A percentile compares a stretch with the other conserved stretches of the same genome.
These are phyloP conservation scores for Orbilia javanica DNA, from an alignment of 2,329 filamentous ascomycete species.

Conservation along the genomic window DNA sequence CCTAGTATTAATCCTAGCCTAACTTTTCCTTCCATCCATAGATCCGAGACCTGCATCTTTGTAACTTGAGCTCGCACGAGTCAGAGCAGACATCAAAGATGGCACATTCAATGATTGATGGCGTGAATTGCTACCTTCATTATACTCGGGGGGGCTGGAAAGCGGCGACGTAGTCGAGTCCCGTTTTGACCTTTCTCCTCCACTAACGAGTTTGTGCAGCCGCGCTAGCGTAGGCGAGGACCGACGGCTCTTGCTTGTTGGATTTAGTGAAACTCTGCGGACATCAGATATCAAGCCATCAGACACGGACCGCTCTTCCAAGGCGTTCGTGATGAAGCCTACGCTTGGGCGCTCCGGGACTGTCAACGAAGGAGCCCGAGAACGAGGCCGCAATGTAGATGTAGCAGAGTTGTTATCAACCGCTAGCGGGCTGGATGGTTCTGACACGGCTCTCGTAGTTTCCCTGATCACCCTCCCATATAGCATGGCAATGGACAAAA, in stretches of 20 bases:
- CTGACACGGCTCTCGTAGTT: constrained; percentile 29
- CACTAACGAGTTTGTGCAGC: constrained; percentile 36
- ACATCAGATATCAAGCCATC: constrained; percentile 50
- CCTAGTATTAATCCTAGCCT: not conserved
- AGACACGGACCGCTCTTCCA: constrained; percentile 47
- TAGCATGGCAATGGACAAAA: constrained; percentile 47
- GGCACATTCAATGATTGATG: constrained; percentile 40
- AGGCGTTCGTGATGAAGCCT: constrained; percentile 37
- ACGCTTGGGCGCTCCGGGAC: constrained; percentile 49
- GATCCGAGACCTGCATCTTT: constrained; percentile 15
- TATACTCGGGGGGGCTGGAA: constrained; percentile 27
- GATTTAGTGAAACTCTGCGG: constrained; percentile 35
- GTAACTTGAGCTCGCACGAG: constrained; percentile 29
- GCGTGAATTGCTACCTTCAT: constrained; percentile 19
- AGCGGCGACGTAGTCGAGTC: constrained; percentile 26
- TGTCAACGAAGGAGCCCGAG: constrained; percentile 55
- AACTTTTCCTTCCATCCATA: constrained; percentile 21
- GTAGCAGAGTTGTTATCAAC: not conserved
- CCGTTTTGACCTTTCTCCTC: constrained; percentile 47
- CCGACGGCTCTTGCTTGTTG: constrained; percentile 43
- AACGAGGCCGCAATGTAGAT: constrained; percentile 4
- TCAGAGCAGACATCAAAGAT: constrained; percentile 32
- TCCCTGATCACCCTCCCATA: constrained; percentile 39
- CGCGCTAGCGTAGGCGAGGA: constrained; percentile 37
- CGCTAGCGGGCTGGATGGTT: constrained; percentile 12